Conservation (phyloP, 2,329 filamentous ascomycete species). For the Sclerotinia glacialis region DNA sequence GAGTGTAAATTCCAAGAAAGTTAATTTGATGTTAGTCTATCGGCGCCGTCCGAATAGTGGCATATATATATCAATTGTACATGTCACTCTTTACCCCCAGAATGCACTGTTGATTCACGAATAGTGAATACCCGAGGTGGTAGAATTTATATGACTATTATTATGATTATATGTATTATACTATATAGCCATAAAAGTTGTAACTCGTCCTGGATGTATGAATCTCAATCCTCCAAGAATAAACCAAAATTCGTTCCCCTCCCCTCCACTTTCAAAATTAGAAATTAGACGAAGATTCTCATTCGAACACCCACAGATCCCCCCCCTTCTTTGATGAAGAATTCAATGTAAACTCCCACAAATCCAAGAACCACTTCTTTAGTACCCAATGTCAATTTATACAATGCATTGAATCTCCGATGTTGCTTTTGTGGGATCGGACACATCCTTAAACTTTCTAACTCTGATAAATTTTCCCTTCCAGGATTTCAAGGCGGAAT, state of each 20-base stretch:
- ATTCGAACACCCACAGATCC: no score
- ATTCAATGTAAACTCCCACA: neutral
- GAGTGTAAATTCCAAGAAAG: neutral
- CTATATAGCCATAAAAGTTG: neutral
- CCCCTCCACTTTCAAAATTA: neutral
- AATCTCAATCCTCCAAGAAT: neutral
- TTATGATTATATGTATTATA: neutral
- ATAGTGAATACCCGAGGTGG: no score
- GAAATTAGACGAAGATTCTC: neutral
- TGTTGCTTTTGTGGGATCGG: neutral
- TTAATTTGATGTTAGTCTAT: neutral
- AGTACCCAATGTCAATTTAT: neutral
- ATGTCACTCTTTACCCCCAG: no score
- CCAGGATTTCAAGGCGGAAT: neutral
- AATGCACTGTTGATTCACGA: neutral
- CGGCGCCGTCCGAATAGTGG: neutral
- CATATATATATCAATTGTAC: neutral
- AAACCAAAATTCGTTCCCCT: neutral
- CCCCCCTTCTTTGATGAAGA: neutral
- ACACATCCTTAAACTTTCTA: neutral
- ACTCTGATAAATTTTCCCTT: neutral
- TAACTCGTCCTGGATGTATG: neutral
- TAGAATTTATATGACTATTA: neutral
- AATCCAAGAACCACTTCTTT: neutral
- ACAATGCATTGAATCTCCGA: neutral